Conservation (phyloP, 2,329 filamentous ascomycete genomes). For the Colletotrichum incanum region DNA sequence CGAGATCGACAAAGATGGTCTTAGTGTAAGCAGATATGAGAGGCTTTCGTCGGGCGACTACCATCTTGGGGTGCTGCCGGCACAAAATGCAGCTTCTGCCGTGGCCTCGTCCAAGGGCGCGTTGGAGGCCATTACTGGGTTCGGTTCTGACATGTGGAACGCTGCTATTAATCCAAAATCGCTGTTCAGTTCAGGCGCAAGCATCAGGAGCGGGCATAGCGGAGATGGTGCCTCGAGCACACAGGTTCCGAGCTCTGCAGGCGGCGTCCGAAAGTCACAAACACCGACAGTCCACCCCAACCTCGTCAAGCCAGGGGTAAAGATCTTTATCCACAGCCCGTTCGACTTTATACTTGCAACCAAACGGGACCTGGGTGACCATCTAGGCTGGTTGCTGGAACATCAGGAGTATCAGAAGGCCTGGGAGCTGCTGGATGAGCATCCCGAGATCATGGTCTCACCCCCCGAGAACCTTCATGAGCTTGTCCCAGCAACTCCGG, state of each 20-base stretch:
- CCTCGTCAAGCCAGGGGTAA: conserved; percentile 69
- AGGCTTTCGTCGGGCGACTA: conserved; percentile 91
- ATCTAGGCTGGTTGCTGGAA: conserved; percentile 87
- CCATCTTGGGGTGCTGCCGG: conserved; percentile 87
- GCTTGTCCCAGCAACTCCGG: conserved; percentile 57
- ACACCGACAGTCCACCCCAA: conserved; percentile 62
- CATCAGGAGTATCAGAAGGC: conserved; percentile 86
- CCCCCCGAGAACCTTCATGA: conserved; percentile 59
- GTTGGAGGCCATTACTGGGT: conserved; percentile 81
- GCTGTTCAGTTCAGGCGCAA: conserved; percentile 89
- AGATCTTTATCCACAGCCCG: conserved; percentile 96
- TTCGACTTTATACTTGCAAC: conserved; percentile 97
- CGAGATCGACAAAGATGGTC: conserved; percentile 87
- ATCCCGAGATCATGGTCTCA: conserved; percentile 79
- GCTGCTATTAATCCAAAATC: conserved; percentile 89
- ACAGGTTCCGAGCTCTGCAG: conserved; percentile 57
- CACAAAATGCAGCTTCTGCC: conserved; percentile 76
- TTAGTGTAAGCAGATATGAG: conserved; percentile 90
- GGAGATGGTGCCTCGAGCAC: conserved; percentile 72
- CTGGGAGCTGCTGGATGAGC: conserved; percentile 90
- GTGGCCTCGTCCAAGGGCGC: conserved; percentile 79
- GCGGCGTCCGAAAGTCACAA: conserved; percentile 49
- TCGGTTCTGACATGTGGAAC: conserved; percentile 88
- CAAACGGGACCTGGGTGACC: conserved; percentile 88
- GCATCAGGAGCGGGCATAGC: conserved; percentile 75